Percentiles rank a stretch among this genome's conserved stretches.
Evolutionary conservation across 345 rosid species (phyloP).

Genomic region (Eucalyptus pauciflora): DNA sequence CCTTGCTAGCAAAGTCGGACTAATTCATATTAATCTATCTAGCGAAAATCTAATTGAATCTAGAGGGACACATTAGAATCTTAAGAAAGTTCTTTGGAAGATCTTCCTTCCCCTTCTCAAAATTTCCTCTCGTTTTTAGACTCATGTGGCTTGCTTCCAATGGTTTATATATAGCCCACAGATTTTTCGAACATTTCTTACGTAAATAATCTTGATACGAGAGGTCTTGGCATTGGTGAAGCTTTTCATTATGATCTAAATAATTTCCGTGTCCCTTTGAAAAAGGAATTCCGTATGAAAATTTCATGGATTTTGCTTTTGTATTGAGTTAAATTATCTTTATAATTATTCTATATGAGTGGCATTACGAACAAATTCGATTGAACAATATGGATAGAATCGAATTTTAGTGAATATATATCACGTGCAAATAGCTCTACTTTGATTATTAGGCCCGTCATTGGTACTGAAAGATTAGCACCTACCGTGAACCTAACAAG

Average conservation of each 20-base stretch:
- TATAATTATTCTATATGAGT: neutral
- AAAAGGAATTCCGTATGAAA: neutral
- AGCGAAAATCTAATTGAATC: neutral
- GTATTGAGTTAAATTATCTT: neutral
- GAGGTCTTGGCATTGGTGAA: neutral
- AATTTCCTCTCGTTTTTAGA: neutral
- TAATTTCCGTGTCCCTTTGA: neutral
- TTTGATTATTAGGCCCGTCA: neutral
- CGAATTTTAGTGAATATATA: neutral
- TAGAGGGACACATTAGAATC: neutral
- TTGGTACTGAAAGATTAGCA: neutral
- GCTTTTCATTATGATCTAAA: neutral
- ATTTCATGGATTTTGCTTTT: neutral
- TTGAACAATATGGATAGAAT: neutral
- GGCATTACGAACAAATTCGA: neutral
- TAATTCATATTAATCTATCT: neutral
- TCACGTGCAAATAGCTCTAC: neutral
- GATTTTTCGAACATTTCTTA: neutral
- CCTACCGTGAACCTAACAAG: rapidly evolving
- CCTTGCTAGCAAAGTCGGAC: neutral
- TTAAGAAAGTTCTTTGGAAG: neutral
- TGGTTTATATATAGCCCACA: neutral
- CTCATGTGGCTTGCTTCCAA: neutral
- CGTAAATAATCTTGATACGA: neutral
- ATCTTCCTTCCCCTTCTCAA: neutral